phyloP scores from a whole-genome alignment of 768 basidiomycete species.

The Leccinum imitatum region DNA sequence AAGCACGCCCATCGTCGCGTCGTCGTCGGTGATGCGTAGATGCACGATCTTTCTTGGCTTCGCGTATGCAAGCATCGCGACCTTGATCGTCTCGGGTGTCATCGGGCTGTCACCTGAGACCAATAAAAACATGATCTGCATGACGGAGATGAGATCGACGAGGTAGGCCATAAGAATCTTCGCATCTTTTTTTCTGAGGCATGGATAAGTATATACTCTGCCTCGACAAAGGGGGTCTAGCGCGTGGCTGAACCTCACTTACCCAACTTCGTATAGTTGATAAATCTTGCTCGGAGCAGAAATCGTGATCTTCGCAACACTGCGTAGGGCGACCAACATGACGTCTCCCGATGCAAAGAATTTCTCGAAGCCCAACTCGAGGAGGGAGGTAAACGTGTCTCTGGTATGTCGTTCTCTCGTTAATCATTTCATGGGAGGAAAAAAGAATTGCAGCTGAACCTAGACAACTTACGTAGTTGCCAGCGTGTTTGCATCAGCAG shows the following conservation, averaged over 20 bases:
- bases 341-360: background rate
- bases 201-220: background rate
- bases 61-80: background rate
- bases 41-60: background rate
- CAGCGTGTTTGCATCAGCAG: background rate
- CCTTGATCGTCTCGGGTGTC: background rate
- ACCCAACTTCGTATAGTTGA: no score
- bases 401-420: background rate
- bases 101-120: background rate
- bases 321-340: no score
- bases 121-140: background rate
- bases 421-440: no score
- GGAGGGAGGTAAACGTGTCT: background rate
- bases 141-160: background rate
- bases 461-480: background rate
- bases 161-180: background rate
- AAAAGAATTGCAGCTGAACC: no score
- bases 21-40: background rate
- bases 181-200: background rate
- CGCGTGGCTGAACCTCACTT: no score
- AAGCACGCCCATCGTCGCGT: background rate
- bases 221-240: background rate
- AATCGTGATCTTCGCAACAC: no score
- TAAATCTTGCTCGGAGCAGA: no score
- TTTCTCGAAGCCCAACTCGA: background rate